phyloP scores from a whole-genome alignment of 257 asterid species.

The Verbascum thapsus region DNA sequence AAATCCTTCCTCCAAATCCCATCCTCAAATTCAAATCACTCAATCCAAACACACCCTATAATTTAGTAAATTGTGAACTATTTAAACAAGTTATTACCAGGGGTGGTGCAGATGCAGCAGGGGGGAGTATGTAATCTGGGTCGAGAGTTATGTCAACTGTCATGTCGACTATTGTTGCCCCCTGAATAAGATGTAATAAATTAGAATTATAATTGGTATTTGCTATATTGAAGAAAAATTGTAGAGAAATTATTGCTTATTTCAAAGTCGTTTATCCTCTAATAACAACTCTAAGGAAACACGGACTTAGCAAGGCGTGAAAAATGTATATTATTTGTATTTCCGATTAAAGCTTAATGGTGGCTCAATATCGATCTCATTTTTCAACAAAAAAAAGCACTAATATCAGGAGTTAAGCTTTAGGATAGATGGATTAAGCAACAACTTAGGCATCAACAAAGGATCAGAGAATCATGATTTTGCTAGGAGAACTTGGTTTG shows the following conservation, averaged over 20 bases:
- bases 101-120: slow-evolving; percentile 60
- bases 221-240: neutral
- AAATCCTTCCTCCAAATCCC: too few relatives aligned
- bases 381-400: too few relatives aligned
- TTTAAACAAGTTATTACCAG: slow-evolving; percentile 38
- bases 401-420: neutral
- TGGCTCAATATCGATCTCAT: too few relatives aligned
- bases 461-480: neutral
- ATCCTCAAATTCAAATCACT: too few relatives aligned
- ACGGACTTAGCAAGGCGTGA: neutral
- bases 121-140: slow-evolving; percentile 77
- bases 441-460: neutral
- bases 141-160: slow-evolving; percentile 62
- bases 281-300: neutral
- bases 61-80: slow-evolving; percentile 11
- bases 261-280: neutral
- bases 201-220: neutral
- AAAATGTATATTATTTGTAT: neutral
- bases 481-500: neutral
- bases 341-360: neutral
- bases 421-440: neutral
- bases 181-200: slow-evolving; percentile 43
- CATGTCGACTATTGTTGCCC: slow-evolving; percentile 95
- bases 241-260: slow-evolving; percentile 10
- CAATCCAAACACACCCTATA: too few relatives aligned